Base-by-base conservation (phyloP, 208 protist genomes). In the Crithidia sp. region DNA sequence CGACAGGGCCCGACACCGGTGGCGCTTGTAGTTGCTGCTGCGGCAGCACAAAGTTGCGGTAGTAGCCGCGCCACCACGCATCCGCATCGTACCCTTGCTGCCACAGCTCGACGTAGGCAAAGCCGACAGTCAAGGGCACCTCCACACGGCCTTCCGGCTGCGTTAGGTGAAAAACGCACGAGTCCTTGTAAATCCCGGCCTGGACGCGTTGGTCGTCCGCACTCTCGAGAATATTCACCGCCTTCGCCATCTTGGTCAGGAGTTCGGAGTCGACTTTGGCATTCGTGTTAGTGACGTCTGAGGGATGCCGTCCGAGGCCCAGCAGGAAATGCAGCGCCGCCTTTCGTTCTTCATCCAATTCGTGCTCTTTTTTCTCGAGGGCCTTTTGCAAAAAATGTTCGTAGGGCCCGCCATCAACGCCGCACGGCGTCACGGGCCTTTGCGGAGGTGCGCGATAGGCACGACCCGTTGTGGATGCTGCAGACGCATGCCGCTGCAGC, bases 31-130 rank as follows among this genome's bases (percentile, higher is more conserved):
- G 16, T n/a, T 54, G 19, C 10, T 13, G 14, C 5, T 41, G 14
- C 17, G 17, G 40, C 36, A 37, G 55, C 43, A 65, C 55, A 57
- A 65, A 73, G 3, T 59, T 61, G 2, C 45, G 47, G 53, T 78
- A 78, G 58, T 69, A 73, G 40, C 66, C 55, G 1, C 13, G 37
- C 74, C 74, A 78, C 74, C 74, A 78, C 4, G 50, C 53, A 7
- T 70, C 60, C 12, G 45, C 74, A 41, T 78, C 66, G 50, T 60
- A 58, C 19, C 66, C 74, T 3, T 44, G 52, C 7, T 7, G 40
- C 59, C 43, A 66, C 28, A 78, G 53, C 52, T 56, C 62, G 10
- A 73, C 36, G 53, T 74, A 82, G 0, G 45, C 49, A 13, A 66
- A 58, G 16, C 67, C 77, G n/a, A 82, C 67, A 7, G 63, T 65